Evolutionary conservation across 2,329 filamentous ascomycete genomes (phyloP).

Genomic region (Aspergillus transmontanensis): DNA sequence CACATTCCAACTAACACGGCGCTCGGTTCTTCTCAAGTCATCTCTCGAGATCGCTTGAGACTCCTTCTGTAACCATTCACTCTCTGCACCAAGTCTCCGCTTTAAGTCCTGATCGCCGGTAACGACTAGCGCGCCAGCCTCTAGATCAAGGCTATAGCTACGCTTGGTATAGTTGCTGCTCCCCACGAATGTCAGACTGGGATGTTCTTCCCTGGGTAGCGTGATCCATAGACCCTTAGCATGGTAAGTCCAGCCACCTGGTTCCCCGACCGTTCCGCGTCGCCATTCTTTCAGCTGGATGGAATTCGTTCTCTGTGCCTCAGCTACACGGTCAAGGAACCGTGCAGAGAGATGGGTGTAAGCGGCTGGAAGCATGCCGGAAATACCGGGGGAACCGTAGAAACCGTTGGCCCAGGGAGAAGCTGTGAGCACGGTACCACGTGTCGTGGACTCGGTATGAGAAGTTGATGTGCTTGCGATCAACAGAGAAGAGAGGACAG

Average conservation of each 20-base stretch:
- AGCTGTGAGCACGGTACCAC: slow-evolving; percentile 86
- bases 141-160: slow-evolving; percentile 88
- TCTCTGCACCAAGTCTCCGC: slow-evolving; percentile 73
- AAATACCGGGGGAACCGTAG: slow-evolving; percentile 83
- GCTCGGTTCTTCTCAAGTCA: slow-evolving; percentile 78
- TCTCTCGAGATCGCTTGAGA: slow-evolving; percentile 69
- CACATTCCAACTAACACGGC: slow-evolving; percentile 83
- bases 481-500: slow-evolving; percentile 76
- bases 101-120: slow-evolving; percentile 76
- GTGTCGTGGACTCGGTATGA: slow-evolving; percentile 38
- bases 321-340: slow-evolving; percentile 69
- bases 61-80: slow-evolving; percentile 76
- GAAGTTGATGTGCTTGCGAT: slow-evolving; percentile 64
- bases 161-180: slow-evolving; percentile 95
- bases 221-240: slow-evolving; percentile 95
- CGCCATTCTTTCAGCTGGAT: slow-evolving; percentile 87
- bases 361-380: slow-evolving; percentile 84
- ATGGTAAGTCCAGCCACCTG: slow-evolving; percentile 94
- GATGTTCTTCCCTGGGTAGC: slow-evolving; percentile 59
- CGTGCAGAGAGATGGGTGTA: slow-evolving; percentile 85
- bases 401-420: slow-evolving; percentile 95
- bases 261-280: slow-evolving; percentile 75
- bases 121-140: slow-evolving; percentile 83
- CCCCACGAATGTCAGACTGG: slow-evolving; percentile 80
- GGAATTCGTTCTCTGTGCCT: slow-evolving; percentile 55